These are phyloP conservation scores for Rhizoctonia solani DNA, from an alignment of 1,284 basidiomycete genomes.

Conservation along the genomic window DNA sequence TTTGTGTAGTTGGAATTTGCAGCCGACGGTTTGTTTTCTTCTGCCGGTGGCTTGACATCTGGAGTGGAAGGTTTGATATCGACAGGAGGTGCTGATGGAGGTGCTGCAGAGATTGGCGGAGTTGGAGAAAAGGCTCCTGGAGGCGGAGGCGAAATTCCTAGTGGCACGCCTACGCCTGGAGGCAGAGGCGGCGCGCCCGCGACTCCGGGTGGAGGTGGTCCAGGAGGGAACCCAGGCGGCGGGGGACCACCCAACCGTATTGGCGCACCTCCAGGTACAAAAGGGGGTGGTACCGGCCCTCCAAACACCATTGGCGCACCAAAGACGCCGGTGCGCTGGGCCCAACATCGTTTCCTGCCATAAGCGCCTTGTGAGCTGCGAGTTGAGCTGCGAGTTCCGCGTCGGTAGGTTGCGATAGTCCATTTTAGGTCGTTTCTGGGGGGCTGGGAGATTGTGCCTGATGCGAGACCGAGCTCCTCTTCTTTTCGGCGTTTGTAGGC, in stretches of 20 bases:
- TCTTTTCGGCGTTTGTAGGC: slow-evolving; percentile 95
- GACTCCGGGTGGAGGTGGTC: slow-evolving; percentile 25
- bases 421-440: slow-evolving; percentile 76
- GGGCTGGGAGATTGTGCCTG: slow-evolving; percentile 77
- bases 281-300: slow-evolving; percentile 31
- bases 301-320: slow-evolving; percentile 33
- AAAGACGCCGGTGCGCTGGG: slow-evolving; percentile 21
- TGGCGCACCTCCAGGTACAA: slow-evolving; percentile 30
- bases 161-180: neutral
- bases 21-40: no score
- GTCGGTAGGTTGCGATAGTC: slow-evolving; percentile 61
- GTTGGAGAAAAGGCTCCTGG: neutral
- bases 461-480: slow-evolving; percentile 83
- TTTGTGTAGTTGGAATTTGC: slow-evolving; percentile 22
- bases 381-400: slow-evolving; percentile 38
- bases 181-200: slow-evolving; percentile 1
- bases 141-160: neutral
- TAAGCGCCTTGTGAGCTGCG: slow-evolving; percentile 39
- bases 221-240: slow-evolving; percentile 22
- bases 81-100: neutral
- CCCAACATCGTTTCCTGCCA: slow-evolving; percentile 33
- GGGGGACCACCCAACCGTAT: slow-evolving; percentile 14
- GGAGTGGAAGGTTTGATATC: neutral
- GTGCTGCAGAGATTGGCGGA: neutral
- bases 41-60: neutral